These are phyloP conservation scores for Ilyonectria sp. DNA, from an alignment of 2,329 filamentous ascomycete species.

Conservation along the genomic window DNA sequence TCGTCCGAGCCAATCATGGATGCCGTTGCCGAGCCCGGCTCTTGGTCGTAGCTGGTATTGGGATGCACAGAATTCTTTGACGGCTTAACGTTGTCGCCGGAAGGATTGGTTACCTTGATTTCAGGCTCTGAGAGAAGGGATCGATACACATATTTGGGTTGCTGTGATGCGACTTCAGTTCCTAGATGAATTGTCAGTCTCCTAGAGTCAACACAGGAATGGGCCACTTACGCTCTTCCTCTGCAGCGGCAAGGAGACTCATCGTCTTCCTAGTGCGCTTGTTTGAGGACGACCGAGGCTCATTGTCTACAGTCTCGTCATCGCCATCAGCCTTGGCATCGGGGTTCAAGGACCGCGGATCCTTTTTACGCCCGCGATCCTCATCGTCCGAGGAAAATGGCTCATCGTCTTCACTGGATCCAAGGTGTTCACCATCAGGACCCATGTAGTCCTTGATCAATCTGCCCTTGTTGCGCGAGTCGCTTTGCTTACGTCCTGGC, in stretches of 20 bases:
- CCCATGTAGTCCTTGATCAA: constrained; percentile 78
- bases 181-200: constrained; percentile 53
- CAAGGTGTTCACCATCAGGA: constrained; percentile 77
- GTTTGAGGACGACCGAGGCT: constrained; percentile 49
- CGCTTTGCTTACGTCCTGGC: constrained; percentile 68
- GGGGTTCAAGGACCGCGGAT: constrained; percentile 62
- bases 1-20: constrained; percentile 85
- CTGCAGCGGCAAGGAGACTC: constrained; percentile 80
- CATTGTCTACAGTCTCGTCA: constrained; percentile 52
- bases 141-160: constrained; percentile 68
- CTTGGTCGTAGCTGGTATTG: constrained; percentile 85
- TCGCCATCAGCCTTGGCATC: constrained; percentile 51
- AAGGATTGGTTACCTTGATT: constrained; percentile 75
- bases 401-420: constrained; percentile 82
- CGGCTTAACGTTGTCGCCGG: constrained; percentile 71
- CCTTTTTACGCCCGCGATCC: constrained; percentile 72
- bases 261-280: constrained; percentile 62
- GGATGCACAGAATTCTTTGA: constrained; percentile 79
- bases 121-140: constrained; percentile 78
- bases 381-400: constrained; percentile 76
- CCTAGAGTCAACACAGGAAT: not conserved
- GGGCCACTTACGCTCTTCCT: constrained; percentile 80
- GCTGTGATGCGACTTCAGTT: constrained; percentile 67
- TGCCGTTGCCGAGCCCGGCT: constrained; percentile 68
- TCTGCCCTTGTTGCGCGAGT: constrained; percentile 65